Conservation (phyloP, 768 basidiomycete species). For the Suillus clintonianus region DNA sequence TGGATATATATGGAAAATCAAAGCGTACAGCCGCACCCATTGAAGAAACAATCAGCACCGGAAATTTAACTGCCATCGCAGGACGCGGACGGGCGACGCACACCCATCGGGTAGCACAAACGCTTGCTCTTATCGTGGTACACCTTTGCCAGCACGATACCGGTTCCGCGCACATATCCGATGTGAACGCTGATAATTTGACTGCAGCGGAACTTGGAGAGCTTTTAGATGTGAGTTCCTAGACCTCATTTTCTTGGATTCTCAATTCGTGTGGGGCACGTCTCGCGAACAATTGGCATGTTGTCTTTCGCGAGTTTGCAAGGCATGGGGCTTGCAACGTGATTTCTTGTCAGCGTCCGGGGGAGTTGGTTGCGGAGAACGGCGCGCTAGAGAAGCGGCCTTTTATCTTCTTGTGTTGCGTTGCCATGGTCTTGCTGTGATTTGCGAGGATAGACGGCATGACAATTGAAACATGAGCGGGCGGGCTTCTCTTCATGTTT, state of each 20-base stretch:
- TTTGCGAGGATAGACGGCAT: neutral
- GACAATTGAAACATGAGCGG: neutral
- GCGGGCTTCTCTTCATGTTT: neutral
- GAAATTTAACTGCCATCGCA: neutral
- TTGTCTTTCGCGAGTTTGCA: neutral
- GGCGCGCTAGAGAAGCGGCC: neutral
- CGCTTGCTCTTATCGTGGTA: constrained; percentile 24
- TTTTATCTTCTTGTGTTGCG: neutral
- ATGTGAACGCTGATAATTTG: constrained; percentile 16
- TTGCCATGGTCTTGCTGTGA: neutral
- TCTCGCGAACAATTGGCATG: neutral
- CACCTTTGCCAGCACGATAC: constrained; percentile 25
- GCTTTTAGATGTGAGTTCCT: constrained; percentile 32
- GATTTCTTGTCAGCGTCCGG: neutral
- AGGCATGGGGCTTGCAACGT: neutral
- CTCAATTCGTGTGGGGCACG: neutral
- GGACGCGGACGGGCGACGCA: neutral
- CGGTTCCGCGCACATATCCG: constrained; percentile 4
- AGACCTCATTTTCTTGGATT: neutral
- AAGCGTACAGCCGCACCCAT: neutral
- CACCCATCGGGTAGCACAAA: constrained; percentile 17
- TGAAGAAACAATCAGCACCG: neutral
- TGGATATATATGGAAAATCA: constrained; percentile 15
- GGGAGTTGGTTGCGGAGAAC: neutral
- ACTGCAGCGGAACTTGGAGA: constrained; percentile 33